Percentiles rank a stretch among this genome's conserved stretches.
Conservation (phyloP, 352 stramenopile species). For the Thraustotheca clavata region DNA sequence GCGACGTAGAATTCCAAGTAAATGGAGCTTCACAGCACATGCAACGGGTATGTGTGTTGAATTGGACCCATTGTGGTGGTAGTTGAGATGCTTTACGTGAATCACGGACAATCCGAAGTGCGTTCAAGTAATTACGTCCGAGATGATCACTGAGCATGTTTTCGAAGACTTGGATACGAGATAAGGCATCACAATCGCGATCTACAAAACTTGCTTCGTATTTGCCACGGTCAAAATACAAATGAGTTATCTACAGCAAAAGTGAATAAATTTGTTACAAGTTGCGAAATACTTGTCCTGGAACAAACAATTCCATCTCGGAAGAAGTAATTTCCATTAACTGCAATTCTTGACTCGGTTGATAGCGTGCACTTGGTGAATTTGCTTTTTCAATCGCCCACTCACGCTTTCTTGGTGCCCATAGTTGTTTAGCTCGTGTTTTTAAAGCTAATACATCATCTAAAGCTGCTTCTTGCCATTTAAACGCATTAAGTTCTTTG, state of each 20-base stretch:
- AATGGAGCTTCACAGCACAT: slow-evolving; percentile 86
- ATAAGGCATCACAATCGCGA: slow-evolving; percentile 56
- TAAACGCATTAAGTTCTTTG: slow-evolving; percentile 57
- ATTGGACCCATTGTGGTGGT: slow-evolving; percentile 64
- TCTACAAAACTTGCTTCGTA: slow-evolving; percentile 76
- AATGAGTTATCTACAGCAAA: slow-evolving; percentile 33
- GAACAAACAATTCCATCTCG: slow-evolving; percentile 46
- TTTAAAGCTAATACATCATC: slow-evolving; percentile 79
- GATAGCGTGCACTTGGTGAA: no score
- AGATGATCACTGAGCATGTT: slow-evolving; percentile 84
- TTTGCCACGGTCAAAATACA: slow-evolving; percentile 71
- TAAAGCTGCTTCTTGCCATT: slow-evolving; percentile 63
- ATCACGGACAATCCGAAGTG: slow-evolving; percentile 71
- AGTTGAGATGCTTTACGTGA: slow-evolving; percentile 40
- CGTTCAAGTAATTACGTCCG: slow-evolving; percentile 69
- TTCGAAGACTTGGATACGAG: slow-evolving; percentile 73
- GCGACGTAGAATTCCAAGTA: slow-evolving; percentile 87
- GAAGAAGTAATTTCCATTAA: not conserved
- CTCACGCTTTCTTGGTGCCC: slow-evolving; percentile 67
- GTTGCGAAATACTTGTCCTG: slow-evolving; percentile 67
- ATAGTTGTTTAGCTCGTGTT: slow-evolving; percentile 72
- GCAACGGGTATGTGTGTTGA: slow-evolving; percentile 74
- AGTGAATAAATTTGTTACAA: no score
- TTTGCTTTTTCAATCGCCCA: slow-evolving; percentile 66
- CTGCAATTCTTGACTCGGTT: no score